Percentiles rank a stretch among this genome's conserved stretches.
phyloP scores from a whole-genome alignment of 2,329 filamentous ascomycete species.

The Thelonectria discophora region DNA sequence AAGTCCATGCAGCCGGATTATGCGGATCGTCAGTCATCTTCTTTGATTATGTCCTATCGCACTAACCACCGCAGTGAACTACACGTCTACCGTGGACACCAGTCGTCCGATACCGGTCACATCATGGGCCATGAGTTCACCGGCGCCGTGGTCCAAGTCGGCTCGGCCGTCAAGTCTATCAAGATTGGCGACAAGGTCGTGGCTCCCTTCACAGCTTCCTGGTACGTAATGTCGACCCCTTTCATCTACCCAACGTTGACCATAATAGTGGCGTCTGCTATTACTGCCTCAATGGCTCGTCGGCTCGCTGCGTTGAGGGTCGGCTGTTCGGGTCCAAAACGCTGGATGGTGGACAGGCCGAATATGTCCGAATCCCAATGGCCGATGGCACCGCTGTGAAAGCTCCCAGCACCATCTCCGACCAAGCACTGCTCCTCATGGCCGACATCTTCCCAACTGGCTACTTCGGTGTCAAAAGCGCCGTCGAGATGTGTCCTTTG shows the following conservation, averaged over 20 bases:
- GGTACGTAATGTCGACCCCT: constrained; percentile 57
- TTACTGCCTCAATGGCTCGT: constrained; percentile 81
- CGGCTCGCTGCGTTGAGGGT: constrained; percentile 77
- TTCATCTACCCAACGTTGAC: constrained; percentile 2
- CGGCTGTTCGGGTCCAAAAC: constrained; percentile 73
- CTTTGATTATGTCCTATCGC: background rate
- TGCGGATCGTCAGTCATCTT: constrained; percentile 78
- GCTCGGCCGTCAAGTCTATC: constrained; percentile 73
- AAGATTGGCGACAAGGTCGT: constrained; percentile 81
- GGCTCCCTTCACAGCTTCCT: constrained; percentile 83
- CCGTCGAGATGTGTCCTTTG: constrained; percentile 68
- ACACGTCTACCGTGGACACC: constrained; percentile 85
- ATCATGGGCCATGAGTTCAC: constrained; percentile 89
- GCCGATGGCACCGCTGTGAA: constrained; percentile 84
- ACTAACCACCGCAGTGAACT: constrained; percentile 68
- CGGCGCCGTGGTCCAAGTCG: constrained; percentile 74
- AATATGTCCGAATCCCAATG: constrained; percentile 82
- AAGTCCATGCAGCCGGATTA: constrained; percentile 82
- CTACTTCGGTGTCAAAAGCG: constrained; percentile 84
- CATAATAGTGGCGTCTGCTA: constrained; percentile 69
- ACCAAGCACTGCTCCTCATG: constrained; percentile 84
- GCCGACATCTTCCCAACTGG: constrained; percentile 92
- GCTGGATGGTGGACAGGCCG: constrained; percentile 82
- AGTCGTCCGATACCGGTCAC: constrained; percentile 71
- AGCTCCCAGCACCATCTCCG: constrained; percentile 72